These are phyloP conservation scores for Euphorbia celastroides DNA, from an alignment of 441 rosid species.

Conservation along the genomic window DNA sequence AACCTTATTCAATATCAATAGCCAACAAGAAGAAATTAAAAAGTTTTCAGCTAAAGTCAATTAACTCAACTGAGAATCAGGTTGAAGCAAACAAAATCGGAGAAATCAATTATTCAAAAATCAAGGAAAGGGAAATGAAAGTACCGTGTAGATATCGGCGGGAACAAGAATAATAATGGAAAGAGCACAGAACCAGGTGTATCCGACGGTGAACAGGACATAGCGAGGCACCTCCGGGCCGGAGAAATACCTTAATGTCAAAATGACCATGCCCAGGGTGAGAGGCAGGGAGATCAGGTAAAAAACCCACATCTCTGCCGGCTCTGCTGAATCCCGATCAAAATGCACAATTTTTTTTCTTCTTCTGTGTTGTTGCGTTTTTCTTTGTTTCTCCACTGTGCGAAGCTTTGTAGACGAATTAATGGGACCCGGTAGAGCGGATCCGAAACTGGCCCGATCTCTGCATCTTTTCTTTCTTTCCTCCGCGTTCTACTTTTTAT, in stretches of 20 bases:
- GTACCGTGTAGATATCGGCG: slow-evolving; percentile 94
- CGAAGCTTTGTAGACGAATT: neutral
- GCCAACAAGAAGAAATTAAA: neutral
- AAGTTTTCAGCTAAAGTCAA: no score
- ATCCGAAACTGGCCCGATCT: slow-evolving; percentile 13
- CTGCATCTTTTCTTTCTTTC: neutral
- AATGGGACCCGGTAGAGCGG: slow-evolving; percentile 15
- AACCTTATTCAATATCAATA: neutral
- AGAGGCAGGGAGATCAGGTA: slow-evolving; percentile 94
- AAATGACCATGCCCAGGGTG: slow-evolving; percentile 85
- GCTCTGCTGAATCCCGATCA: neutral
- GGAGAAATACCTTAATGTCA: slow-evolving; percentile 80
- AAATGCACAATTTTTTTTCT: slow-evolving; percentile 4
- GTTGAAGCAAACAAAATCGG: neutral
- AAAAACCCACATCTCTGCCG: slow-evolving; percentile 87
- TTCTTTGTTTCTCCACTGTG: neutral
- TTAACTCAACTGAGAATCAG: neutral
- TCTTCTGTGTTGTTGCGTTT: neutral
- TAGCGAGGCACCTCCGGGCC: slow-evolving; percentile 94
- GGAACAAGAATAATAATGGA: slow-evolving; percentile 96
- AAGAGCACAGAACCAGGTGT: slow-evolving; percentile 97
- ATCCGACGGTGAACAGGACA: slow-evolving; percentile 82
- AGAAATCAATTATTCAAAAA: neutral
- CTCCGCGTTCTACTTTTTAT: neutral
- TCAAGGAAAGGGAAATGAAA: neutral